phyloP scores from a whole-genome alignment of 495 filamentous ascomycete species.

The Cercophora sp. region DNA sequence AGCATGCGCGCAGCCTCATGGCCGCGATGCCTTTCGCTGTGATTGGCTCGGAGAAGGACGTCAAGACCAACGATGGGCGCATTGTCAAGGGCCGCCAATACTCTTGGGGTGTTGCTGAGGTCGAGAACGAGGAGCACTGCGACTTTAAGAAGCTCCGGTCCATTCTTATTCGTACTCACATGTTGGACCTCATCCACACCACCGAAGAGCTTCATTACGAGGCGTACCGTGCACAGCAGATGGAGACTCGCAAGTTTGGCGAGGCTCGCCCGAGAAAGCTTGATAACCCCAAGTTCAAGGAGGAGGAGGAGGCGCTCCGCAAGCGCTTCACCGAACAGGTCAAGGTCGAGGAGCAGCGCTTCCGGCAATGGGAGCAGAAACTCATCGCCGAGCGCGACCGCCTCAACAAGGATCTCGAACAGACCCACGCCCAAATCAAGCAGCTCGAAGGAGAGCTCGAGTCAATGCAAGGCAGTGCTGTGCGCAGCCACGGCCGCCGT shows the following conservation, averaged over 20 bases:
- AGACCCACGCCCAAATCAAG: conserved; percentile 97
- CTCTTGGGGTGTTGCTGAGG: conserved; percentile 97
- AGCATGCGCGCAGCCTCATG: conserved; percentile 90
- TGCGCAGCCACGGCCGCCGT: conserved; percentile 93
- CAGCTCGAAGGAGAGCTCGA: conserved; percentile 89
- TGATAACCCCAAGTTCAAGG: conserved; percentile 99
- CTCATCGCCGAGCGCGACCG: conserved; percentile 96
- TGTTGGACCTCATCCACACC: conserved; percentile 99
- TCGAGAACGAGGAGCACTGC: conserved; percentile 99
- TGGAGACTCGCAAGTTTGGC: conserved; percentile 99
- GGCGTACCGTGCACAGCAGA: conserved; percentile 96
- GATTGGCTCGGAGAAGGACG: conserved; percentile 98
- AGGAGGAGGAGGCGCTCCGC: conserved; percentile 94
- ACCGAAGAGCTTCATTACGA: conserved; percentile 99
- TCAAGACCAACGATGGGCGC: conserved; percentile 90
- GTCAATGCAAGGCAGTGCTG: conserved; percentile 83
- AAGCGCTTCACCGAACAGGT: conserved; percentile 99
- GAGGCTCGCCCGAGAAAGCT: conserved; percentile 95
- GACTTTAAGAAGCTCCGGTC: conserved; percentile 99
- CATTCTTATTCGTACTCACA: conserved; percentile 99
- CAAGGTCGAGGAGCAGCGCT: conserved; percentile 98
- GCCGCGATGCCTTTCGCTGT: conserved; percentile 98
- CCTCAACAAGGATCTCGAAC: conserved; percentile 98
- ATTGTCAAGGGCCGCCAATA: conserved; percentile 99
- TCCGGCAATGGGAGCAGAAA: conserved; percentile 99